Conservation (phyloP, 78 protist genomes). For the Diacronema lutheri region DNA sequence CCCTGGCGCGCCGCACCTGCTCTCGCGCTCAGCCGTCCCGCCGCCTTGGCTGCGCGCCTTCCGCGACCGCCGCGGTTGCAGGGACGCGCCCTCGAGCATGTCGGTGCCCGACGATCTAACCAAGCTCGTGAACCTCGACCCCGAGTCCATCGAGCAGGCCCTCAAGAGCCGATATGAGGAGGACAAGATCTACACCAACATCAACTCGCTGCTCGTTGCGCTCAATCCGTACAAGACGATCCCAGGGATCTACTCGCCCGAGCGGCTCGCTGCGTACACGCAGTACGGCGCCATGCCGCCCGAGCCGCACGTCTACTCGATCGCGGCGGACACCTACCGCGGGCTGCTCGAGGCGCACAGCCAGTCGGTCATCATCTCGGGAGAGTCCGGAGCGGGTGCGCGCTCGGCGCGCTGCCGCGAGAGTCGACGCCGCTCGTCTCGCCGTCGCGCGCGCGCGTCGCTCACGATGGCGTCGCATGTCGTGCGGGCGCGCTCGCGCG, state of each 20-base stretch:
- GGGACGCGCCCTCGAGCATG: too few relatives aligned
- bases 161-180: neutral
- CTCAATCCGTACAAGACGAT: neutral
- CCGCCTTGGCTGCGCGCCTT: too few relatives aligned
- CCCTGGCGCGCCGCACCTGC: too few relatives aligned
- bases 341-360: neutral
- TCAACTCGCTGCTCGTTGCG: neutral
- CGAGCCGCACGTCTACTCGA: slow-evolving; percentile 68
- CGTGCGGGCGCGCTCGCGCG: slow-evolving; percentile 14
- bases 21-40: too few relatives aligned
- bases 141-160: neutral
- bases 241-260: neutral
- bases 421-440: too few relatives aligned
- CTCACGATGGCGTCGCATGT: too few relatives aligned
- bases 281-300: neutral
- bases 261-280: neutral
- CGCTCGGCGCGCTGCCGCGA: too few relatives aligned
- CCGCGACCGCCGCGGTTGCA: too few relatives aligned
- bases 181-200: neutral
- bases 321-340: slow-evolving; percentile 63
- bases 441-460: too few relatives aligned
- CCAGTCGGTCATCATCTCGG: slow-evolving; percentile 66
- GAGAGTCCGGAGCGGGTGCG: slow-evolving; percentile 84
- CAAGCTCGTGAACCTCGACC: neutral
- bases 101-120: neutral